Conservation (phyloP, 495 filamentous ascomycete genomes). For the Trichoderma orchidacearum region DNA sequence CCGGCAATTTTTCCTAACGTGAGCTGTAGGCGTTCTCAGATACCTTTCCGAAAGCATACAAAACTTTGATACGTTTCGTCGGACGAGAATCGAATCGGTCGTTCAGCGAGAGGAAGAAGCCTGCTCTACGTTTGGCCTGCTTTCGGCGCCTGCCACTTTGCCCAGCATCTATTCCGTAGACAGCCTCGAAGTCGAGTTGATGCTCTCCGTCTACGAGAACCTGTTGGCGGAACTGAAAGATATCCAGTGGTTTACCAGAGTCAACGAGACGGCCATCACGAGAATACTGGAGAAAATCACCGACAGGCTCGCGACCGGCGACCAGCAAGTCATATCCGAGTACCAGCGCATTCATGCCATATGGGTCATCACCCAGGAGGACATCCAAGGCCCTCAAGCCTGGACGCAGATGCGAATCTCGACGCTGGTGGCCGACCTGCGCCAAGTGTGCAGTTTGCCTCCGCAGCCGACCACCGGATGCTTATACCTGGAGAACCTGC, state of each 20-base stretch:
- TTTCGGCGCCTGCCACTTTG: neutral
- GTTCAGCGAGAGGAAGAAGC: neutral
- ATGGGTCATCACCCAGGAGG: neutral
- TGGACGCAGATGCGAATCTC: too few species aligned
- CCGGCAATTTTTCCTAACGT: neutral
- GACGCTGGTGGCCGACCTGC: too few species aligned
- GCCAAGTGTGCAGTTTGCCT: too few species aligned
- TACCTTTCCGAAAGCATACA: neutral
- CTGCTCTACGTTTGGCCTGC: neutral
- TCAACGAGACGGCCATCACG: neutral
- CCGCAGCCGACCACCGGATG: too few species aligned
- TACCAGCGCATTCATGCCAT: neutral
- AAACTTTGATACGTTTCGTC: neutral
- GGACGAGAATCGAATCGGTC: neutral
- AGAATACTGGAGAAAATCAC: neutral
- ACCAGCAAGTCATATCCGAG: neutral
- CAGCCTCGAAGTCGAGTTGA: neutral
- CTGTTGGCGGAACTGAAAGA: neutral
- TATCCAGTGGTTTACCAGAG: neutral
- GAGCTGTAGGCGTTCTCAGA: neutral
- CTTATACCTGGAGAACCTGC: too few species aligned
- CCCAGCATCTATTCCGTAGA: neutral
- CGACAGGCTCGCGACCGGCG: too few species aligned
- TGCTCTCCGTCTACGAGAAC: neutral
- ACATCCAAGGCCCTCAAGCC: too few species aligned